A percentile compares a stretch with the other conserved stretches of the same genome.
These are phyloP conservation scores for Mallotus repandus DNA, from an alignment of 441 rosid species.

Conservation along the genomic window DNA sequence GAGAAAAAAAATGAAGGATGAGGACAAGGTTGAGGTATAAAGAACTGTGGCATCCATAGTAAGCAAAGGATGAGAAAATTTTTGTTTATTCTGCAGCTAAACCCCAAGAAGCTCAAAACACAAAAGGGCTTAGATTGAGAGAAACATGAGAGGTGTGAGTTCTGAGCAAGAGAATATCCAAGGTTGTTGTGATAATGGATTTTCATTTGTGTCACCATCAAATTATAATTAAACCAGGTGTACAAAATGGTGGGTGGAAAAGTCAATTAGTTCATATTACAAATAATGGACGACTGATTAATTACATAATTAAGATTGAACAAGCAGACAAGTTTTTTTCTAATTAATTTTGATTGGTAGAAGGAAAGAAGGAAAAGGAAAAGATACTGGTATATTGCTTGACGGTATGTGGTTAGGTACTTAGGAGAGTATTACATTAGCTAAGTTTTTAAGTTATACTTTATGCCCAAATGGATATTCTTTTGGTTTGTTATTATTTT, in stretches of 20 bases:
- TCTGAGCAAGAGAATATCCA: constrained; percentile 7
- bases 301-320: neutral
- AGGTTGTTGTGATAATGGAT: neutral
- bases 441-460: neutral
- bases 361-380: neutral
- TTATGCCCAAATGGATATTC: neutral
- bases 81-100: neutral
- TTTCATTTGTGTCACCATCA: neutral
- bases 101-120: too few relatives aligned
- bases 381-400: neutral
- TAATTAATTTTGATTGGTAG: neutral
- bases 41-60: constrained; percentile 20
- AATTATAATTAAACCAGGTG: neutral
- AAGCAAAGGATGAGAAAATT: neutral
- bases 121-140: neutral
- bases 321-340: neutral
- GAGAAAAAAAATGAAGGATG: constrained; percentile 51
- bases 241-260: too few relatives aligned
- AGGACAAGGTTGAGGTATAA: constrained; percentile 20
- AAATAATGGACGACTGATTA: neutral
- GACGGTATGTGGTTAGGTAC: constrained; percentile 1
- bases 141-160: constrained; percentile 2
- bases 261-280: neutral
- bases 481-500: neutral
- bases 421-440: neutral